Conservation (phyloP, 306 rosid genomes). For the Acacia crassicarpa region DNA sequence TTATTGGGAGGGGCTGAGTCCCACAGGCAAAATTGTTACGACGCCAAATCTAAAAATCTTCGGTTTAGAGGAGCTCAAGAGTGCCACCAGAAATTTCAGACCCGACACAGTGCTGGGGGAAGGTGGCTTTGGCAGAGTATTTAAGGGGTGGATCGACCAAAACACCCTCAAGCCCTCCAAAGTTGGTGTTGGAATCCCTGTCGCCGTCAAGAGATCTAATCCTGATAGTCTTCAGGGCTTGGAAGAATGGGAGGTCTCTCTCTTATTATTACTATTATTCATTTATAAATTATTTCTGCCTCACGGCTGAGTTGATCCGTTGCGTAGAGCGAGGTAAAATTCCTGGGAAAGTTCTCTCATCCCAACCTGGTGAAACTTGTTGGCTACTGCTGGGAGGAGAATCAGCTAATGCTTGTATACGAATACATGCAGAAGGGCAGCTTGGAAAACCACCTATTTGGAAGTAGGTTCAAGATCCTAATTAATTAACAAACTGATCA, state of each 20-base stretch:
- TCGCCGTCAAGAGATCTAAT: constrained; percentile 79
- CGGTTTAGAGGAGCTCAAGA: constrained; percentile 62
- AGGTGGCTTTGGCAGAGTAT: constrained; percentile 92
- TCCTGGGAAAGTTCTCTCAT: constrained; percentile 78
- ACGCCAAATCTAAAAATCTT: constrained; percentile 42
- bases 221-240: constrained; percentile 77
- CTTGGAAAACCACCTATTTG: constrained; percentile 83
- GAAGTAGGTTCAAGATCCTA: constrained; percentile 43
- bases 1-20: background rate
- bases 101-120: constrained; percentile 74
- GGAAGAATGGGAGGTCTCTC: constrained; percentile 73
- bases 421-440: constrained; percentile 84
- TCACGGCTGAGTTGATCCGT: too few species aligned
- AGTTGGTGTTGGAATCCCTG: constrained; percentile 69
- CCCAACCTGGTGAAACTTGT: constrained; percentile 76
- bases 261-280: background rate
- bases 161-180: constrained; percentile 57
- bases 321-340: constrained; percentile 74
- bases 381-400: constrained; percentile 81
- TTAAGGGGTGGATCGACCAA: constrained; percentile 84
- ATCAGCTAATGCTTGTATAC: constrained; percentile 62
- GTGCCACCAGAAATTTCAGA: constrained; percentile 74
- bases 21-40: background rate
- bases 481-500: background rate
- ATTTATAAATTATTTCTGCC: too few species aligned